Evolutionary conservation across 2,329 filamentous ascomycete genomes (phyloP).

Genomic region (Cladosporium velox): DNA sequence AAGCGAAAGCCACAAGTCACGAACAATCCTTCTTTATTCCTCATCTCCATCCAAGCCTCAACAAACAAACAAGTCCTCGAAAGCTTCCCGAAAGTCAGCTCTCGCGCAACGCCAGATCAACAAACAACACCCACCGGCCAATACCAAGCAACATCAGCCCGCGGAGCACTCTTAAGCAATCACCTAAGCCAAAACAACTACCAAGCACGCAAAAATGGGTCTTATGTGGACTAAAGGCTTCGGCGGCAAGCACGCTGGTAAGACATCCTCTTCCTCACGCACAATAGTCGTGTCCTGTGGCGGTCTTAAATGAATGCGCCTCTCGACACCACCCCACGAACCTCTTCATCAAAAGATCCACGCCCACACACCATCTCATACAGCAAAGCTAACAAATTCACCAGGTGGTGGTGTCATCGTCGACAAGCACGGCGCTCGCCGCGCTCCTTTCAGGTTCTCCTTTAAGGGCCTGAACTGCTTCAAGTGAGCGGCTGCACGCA

Average conservation of each 20-base stretch:
- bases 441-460: conserved; percentile 54
- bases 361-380: neutral
- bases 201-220: conserved; percentile 39
- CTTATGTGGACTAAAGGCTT: conserved; percentile 52
- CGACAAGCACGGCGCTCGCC: conserved; percentile 54
- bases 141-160: conserved; percentile 22
- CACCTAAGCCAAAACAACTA: neutral
- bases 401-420: conserved; percentile 53
- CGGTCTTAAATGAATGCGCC: neutral
- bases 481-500: conserved; percentile 37
- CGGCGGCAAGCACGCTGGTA: conserved; percentile 47
- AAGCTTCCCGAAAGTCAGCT: neutral
- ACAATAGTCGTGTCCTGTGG: neutral
- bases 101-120: neutral
- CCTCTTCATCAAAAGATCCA: neutral
- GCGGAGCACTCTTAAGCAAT: neutral
- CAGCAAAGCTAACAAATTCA: conserved; percentile 6
- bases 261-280: conserved; percentile 22
- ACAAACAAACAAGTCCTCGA: neutral
- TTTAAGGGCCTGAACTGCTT: conserved; percentile 57
- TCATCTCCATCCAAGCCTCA: neutral
- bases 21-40: too few species aligned
- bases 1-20: neutral
- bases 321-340: neutral
- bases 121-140: conserved; percentile 12